Base-by-base conservation (phyloP, 2,329 filamentous ascomycete genomes). In the Fusarium brevicatenulatum region DNA sequence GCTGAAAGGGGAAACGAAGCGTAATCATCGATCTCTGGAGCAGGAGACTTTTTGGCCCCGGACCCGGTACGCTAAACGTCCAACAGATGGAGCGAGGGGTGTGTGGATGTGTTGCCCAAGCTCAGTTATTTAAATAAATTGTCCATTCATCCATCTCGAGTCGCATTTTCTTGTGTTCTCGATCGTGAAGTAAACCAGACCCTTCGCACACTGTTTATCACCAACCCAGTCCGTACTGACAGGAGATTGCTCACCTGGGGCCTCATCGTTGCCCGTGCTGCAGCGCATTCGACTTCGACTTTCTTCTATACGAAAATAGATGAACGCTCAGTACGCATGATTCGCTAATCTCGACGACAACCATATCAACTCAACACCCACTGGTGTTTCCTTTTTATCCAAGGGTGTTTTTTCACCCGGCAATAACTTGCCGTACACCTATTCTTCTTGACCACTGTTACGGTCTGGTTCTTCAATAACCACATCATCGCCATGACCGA, bases 31-130 rank as follows among this genome's bases (percentile, higher is more conserved):
- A 58, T 32, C 32, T 36, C 49, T 21, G 47, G 47, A 34, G 30
- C 16, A 34, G 46, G 46, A 28, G 25, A 28, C 25, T 47, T 75
- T 77, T 74, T 77, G 65, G 71, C n/a, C 54, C 75, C 75, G 75
- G 73, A 3, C 43, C 43, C 16, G 40, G n/a, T n/a, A n/a, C 52
- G 49, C 55, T 68, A 63, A 63, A 23, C 49, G 64, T 68, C 47
- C 63, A 47, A 70, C 63, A 46, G n/a, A 36, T 58, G 32, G 36
- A 47, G 50, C 54, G 46, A 49, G 49, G 63, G 63, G 54, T 62
- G 47, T 59, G 47, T 34, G 40, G 46, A 58, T n/a, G 47, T 54
- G 40, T 66, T 54, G 60, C 37, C 42, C 64, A 63, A 68, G 64
- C 37, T 67, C 62, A 69, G 50, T 55, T 70, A 60, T 72, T 71